A percentile compares a stretch with the other conserved stretches of the same genome.
Evolutionary conservation across 75 land plant species (phyloP).

Genomic region (Picea sitchensis): DNA sequence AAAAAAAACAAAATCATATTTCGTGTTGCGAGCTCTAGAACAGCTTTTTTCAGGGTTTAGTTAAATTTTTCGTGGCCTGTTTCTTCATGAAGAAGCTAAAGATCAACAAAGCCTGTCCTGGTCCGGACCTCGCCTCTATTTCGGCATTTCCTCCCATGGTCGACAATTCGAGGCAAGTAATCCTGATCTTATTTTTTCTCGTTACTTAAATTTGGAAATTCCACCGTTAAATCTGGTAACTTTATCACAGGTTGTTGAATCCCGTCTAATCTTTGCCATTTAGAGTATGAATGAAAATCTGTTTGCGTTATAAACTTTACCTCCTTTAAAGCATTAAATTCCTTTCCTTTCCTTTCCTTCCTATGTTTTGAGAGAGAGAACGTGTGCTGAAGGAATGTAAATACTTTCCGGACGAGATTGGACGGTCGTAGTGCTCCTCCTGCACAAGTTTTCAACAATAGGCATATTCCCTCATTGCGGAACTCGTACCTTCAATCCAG

Average conservation of each 20-base stretch:
- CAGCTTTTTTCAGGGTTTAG: not conserved
- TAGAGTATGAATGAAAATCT: not conserved
- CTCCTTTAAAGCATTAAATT: not conserved
- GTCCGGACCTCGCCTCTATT: slow-evolving; percentile 1
- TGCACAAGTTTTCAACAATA: slow-evolving; percentile 8
- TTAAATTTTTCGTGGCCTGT: not conserved
- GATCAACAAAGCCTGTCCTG: not conserved
- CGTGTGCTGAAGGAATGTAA: not conserved
- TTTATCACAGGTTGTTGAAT: not conserved
- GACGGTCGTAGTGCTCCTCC: slow-evolving; percentile 4
- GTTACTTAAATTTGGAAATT: not conserved
- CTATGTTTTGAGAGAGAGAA: not conserved
- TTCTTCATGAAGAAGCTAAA: slow-evolving; percentile 7
- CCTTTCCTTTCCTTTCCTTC: too few relatives aligned
- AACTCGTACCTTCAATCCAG: not conserved
- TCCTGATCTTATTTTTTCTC: not conserved
- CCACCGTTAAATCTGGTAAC: not conserved
- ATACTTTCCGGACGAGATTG: slow-evolving; percentile 7
- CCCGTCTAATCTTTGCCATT: not conserved
- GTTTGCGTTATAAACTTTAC: not conserved
- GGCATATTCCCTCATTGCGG: slow-evolving; percentile 4
- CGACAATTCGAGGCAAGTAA: not conserved
- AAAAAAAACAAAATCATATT: too few relatives aligned
- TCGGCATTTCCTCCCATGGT: not conserved
- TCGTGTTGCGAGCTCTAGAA: too few relatives aligned